Evolutionary conservation across 306 rosid genomes (phyloP).

Genomic region (Glycine tomentella): DNA sequence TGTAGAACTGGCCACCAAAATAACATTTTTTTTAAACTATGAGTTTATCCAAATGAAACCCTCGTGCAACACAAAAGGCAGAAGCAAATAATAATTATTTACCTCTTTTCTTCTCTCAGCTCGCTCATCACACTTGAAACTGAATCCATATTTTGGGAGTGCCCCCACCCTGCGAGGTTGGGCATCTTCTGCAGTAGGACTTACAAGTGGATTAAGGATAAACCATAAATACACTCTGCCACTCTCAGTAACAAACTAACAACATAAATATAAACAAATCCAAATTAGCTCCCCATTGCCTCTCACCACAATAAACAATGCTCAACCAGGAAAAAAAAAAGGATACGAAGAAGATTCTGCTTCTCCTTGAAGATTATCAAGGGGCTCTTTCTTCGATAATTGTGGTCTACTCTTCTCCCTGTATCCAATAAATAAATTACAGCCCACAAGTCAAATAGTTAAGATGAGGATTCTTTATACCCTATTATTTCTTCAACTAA

Average conservation of each 20-base stretch:
- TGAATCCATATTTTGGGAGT: slow-evolving; percentile 94
- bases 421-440: slow-evolving; percentile 45
- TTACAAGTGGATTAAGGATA: slow-evolving; percentile 66
- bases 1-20: slow-evolving; percentile 78
- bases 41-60: not conserved
- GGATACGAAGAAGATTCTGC: slow-evolving; percentile 85
- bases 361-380: slow-evolving; percentile 63
- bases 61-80: slow-evolving; percentile 22
- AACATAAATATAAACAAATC: slow-evolving; percentile 12
- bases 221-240: slow-evolving; percentile 13
- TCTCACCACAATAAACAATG: slow-evolving; percentile 35
- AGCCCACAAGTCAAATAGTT: slow-evolving; percentile 38
- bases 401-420: slow-evolving; percentile 73
- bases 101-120: slow-evolving; percentile 97
- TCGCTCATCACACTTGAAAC: slow-evolving; percentile 92
- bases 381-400: slow-evolving; percentile 55
- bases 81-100: slow-evolving; percentile 46
- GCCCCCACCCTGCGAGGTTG: slow-evolving; percentile 66
- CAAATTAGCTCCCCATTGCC: slow-evolving; percentile 29
- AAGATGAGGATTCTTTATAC: slow-evolving; percentile 21
- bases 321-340: not conserved
- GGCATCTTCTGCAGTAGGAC: slow-evolving; percentile 73
- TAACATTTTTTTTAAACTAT: not conserved
- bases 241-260: slow-evolving; percentile 7
- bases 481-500: slow-evolving; percentile 25